Percentiles rank a stretch among this genome's conserved stretches.
Evolutionary conservation across 2,329 filamentous ascomycete genomes (phyloP).

Genomic region (Fusarium camptoceras): DNA sequence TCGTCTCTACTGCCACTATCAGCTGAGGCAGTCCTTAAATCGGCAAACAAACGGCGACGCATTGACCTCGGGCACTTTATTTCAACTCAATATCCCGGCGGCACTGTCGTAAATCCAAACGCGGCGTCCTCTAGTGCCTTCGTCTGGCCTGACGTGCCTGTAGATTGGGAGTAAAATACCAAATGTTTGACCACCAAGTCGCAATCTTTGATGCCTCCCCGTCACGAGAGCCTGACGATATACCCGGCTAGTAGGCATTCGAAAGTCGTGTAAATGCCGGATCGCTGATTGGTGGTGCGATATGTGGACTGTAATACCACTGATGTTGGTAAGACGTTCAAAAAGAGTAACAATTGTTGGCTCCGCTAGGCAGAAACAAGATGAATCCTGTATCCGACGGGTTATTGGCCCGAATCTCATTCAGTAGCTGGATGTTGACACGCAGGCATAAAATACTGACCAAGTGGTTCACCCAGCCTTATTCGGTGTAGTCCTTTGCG

Average conservation of each 20-base stretch:
- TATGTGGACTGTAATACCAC: not conserved
- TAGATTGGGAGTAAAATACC: conserved; percentile 39
- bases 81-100: conserved; percentile 9
- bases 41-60: conserved; percentile 31
- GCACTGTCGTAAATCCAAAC: conserved; percentile 33
- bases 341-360: not conserved
- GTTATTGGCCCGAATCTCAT: conserved; percentile 7
- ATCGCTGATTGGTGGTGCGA: conserved; percentile 21
- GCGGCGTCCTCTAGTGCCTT: conserved; percentile 4
- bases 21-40: conserved; percentile 31
- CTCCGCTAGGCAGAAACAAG: not conserved
- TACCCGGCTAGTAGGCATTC: not conserved
- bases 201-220: not conserved
- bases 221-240: conserved; percentile 5
- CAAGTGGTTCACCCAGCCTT: not conserved
- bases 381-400: not conserved
- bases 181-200: conserved; percentile 19
- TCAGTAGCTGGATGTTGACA: conserved; percentile 1
- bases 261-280: conserved; percentile 8
- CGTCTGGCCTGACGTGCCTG: conserved; percentile 29
- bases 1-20: conserved; percentile 26
- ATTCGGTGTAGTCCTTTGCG: not conserved
- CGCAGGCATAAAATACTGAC: not conserved
- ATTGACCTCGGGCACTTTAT: conserved; percentile 25
- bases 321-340: not conserved